Evolutionary conservation across 768 basidiomycete species (phyloP).

Genomic region (Pulveroboletus sp.): DNA sequence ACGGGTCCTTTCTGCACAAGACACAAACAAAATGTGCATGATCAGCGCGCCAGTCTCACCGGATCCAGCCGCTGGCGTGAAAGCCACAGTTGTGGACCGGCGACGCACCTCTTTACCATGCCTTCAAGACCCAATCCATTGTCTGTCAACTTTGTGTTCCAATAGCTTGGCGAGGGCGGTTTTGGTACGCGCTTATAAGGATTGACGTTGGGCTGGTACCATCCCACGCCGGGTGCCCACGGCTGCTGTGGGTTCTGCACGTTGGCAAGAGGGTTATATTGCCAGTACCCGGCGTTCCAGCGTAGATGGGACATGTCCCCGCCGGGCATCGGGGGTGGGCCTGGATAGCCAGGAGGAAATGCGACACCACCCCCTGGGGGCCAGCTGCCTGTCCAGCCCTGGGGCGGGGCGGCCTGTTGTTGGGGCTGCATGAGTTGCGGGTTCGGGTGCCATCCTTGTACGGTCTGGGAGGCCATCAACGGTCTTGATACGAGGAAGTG

Average conservation of each 20-base stretch:
- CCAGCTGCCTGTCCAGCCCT: constrained; percentile 39
- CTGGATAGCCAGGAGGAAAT: constrained; percentile 36
- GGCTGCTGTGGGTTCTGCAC: constrained; percentile 25
- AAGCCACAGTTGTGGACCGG: not conserved
- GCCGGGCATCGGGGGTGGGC: constrained; percentile 55
- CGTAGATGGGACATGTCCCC: constrained; percentile 41
- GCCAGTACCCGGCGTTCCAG: constrained; percentile 57
- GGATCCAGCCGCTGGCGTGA: not conserved
- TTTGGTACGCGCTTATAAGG: constrained; percentile 66
- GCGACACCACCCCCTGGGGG: constrained; percentile 28
- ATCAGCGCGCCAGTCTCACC: constrained; percentile 12
- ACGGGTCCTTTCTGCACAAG: constrained; percentile 24
- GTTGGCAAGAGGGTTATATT: constrained; percentile 42
- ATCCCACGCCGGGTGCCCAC: constrained; percentile 34
- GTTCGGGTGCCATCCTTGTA: constrained; percentile 33
- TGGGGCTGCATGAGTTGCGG: constrained; percentile 32
- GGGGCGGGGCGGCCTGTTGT: constrained; percentile 19
- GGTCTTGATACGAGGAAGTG: not conserved
- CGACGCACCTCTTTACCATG: constrained; percentile 59
- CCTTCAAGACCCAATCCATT: constrained; percentile 66
- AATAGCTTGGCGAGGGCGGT: constrained; percentile 63
- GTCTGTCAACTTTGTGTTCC: constrained; percentile 51
- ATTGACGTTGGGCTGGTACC: constrained; percentile 39
- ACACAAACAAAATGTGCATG: not conserved
- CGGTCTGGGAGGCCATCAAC: constrained; percentile 23